Conservation (phyloP, 805 yeast species). For the Lipomyces anomalus region DNA sequence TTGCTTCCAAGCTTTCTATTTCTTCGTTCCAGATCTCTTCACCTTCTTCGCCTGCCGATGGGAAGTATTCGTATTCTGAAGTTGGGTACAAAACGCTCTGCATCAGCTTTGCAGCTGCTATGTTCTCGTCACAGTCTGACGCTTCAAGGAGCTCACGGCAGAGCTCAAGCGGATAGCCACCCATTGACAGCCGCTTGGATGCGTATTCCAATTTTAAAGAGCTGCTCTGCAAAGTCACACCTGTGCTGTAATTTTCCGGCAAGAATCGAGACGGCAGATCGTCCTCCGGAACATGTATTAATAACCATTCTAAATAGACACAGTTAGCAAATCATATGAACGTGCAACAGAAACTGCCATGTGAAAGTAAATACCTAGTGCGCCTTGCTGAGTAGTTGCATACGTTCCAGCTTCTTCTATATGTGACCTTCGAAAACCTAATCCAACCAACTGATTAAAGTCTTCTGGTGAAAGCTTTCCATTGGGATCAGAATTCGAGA, state of each 20-base stretch:
- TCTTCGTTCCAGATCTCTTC: constrained; percentile 68
- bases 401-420: constrained; percentile 66
- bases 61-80: constrained; percentile 2
- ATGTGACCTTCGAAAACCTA: constrained; percentile 71
- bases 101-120: constrained; percentile 14
- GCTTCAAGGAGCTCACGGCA: constrained; percentile 45
- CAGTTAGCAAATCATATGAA: too few species aligned
- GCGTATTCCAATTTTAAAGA: constrained; percentile 52
- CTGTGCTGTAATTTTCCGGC: constrained; percentile 30
- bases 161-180: constrained; percentile 68
- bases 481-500: not conserved
- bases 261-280: constrained; percentile 59
- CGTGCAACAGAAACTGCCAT: too few species aligned
- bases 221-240: constrained; percentile 34
- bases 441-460: constrained; percentile 35
- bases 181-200: constrained; percentile 51
- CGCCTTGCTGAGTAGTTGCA: constrained; percentile 41
- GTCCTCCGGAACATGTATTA: constrained; percentile 90
- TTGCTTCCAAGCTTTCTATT: constrained; percentile 56
- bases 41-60: constrained; percentile 28
- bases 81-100: constrained; percentile 10
- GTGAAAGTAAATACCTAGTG: constrained; percentile 34
- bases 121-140: constrained; percentile 30
- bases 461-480: constrained; percentile 5
- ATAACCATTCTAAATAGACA: constrained; percentile 61